Conservation (phyloP, 2,329 filamentous ascomycete species). For the Acrocalymma vagum region DNA sequence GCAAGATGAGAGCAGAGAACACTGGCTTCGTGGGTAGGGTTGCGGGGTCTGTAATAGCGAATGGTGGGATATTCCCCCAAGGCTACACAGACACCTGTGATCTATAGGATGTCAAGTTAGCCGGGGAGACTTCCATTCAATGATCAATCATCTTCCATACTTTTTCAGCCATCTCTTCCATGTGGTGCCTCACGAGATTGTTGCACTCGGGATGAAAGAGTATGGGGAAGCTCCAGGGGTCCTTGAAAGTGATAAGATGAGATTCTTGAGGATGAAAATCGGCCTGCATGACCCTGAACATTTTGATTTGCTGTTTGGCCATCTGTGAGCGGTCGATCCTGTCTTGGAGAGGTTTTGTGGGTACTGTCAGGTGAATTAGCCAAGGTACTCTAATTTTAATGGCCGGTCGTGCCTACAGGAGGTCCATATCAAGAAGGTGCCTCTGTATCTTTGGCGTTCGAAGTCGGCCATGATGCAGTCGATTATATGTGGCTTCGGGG, state of each 20-base stretch:
- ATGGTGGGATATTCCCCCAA: slow-evolving; percentile 95
- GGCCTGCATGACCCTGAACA: slow-evolving; percentile 83
- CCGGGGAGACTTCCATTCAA: not conserved
- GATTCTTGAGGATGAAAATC: slow-evolving; percentile 93
- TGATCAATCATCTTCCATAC: slow-evolving; percentile 54
- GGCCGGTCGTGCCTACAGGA: slow-evolving; percentile 55
- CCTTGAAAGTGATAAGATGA: slow-evolving; percentile 87
- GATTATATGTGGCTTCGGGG: slow-evolving; percentile 85
- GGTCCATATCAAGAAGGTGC: slow-evolving; percentile 86
- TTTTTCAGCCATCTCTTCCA: slow-evolving; percentile 88
- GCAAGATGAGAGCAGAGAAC: slow-evolving; percentile 90
- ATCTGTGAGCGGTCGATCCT: slow-evolving; percentile 76
- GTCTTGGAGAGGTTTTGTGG: slow-evolving; percentile 74
- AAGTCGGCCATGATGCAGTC: slow-evolving; percentile 95
- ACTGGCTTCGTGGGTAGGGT: slow-evolving; percentile 82
- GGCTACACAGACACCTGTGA: slow-evolving; percentile 86
- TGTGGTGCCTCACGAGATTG: slow-evolving; percentile 79
- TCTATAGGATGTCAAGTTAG: slow-evolving; percentile 57
- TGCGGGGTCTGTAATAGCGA: slow-evolving; percentile 83
- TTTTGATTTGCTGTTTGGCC: slow-evolving; percentile 77
- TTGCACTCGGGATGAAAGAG: slow-evolving; percentile 93
- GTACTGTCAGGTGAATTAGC: slow-evolving; percentile 55
- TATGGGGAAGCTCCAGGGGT: slow-evolving; percentile 94
- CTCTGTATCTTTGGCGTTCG: slow-evolving; percentile 81
- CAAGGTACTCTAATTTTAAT: not conserved